These are phyloP conservation scores for Trichoderma arundinaceum DNA, from an alignment of 2,329 filamentous ascomycete genomes.

Conservation along the genomic window DNA sequence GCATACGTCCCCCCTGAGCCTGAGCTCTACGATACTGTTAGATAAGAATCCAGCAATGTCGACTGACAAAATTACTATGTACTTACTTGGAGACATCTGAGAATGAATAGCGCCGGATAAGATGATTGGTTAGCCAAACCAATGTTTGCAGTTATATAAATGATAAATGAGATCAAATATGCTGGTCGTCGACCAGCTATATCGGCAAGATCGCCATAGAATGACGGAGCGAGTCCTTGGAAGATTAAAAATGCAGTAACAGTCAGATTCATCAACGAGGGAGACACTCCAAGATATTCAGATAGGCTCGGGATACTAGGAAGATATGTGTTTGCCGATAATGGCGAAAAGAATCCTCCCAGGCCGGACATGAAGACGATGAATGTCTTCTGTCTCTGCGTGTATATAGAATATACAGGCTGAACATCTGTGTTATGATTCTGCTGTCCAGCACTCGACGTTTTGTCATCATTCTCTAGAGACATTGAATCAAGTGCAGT, in stretches of 20 bases:
- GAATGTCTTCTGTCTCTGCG: slow-evolving; percentile 23
- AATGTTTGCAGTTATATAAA: slow-evolving; percentile 9
- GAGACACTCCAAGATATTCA: background rate
- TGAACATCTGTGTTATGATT: background rate
- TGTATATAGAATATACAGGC: slow-evolving; percentile 27
- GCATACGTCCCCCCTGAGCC: slow-evolving; percentile 9
- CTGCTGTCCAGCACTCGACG: background rate
- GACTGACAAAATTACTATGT: background rate
- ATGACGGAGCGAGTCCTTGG: slow-evolving; percentile 11
- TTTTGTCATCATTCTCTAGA: background rate
- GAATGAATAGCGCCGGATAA: background rate
- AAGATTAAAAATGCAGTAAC: slow-evolving; percentile 23
- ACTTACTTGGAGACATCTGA: slow-evolving; percentile 19
- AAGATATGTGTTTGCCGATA: slow-evolving; percentile 11
- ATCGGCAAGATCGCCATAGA: slow-evolving; percentile 18
- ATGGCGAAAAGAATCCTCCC: slow-evolving; percentile 28
- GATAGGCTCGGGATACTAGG: slow-evolving; percentile 2
- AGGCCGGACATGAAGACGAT: slow-evolving; percentile 29
- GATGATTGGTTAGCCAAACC: slow-evolving; percentile 13
- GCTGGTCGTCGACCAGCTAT: slow-evolving; percentile 12
- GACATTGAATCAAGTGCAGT: background rate
- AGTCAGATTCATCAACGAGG: slow-evolving; percentile 16
- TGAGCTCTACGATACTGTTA: slow-evolving; percentile 6
- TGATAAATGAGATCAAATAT: background rate
- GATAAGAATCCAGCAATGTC: background rate